Evolutionary conservation across 2,329 filamentous ascomycete species (phyloP), one percentile per base, ranked within the genome.

Genomic region (Arthroderma uncinatum): DNA sequence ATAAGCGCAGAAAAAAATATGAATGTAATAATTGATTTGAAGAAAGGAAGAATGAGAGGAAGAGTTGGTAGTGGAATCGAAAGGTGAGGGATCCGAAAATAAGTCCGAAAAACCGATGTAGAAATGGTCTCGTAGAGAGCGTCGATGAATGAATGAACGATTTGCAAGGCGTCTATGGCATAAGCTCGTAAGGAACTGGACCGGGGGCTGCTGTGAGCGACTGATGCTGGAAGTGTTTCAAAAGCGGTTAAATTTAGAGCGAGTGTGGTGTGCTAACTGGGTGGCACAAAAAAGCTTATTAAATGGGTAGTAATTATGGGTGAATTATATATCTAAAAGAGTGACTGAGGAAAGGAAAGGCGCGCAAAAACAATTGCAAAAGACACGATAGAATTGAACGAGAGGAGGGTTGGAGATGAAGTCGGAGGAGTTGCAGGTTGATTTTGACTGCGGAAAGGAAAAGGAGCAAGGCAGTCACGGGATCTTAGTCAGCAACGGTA

Each of bases 1-100:
- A 57, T 50, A 52, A 50, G 58, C 47, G 58, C 54, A 56, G 57
- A 44, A 57, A 57, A 56, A 25, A 33, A 16, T n/a, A 16, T 50
- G 23, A 34, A 50, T 37, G 28, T 19, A 47, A 47, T 4, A 25
- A 47, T 14, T 12, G 21, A 19, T 23, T 14, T 12, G 21, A 19
- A 9, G 4, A 12, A 47, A 7, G 40, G 25, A 36, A 7, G 34
- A 36, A 47, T 19, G 10, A 4, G 21, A 30, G 8, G 4, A 33
- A 30, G 28, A 33, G 47, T 9, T 48, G 21, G 23, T 16, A 50
- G 25, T n/a, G 28, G 14, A 30, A 16, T 30, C 25, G 47, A 50
- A 9, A 30, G 54, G 30, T 44, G 53, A 54, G 53, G 14, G 48
- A 48, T 30, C 55, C 58, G 56, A 50, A 52, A 59, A 55, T 19